Evolutionary conservation across 345 rosid species (phyloP).

Genomic region (Mercurialis annua): DNA sequence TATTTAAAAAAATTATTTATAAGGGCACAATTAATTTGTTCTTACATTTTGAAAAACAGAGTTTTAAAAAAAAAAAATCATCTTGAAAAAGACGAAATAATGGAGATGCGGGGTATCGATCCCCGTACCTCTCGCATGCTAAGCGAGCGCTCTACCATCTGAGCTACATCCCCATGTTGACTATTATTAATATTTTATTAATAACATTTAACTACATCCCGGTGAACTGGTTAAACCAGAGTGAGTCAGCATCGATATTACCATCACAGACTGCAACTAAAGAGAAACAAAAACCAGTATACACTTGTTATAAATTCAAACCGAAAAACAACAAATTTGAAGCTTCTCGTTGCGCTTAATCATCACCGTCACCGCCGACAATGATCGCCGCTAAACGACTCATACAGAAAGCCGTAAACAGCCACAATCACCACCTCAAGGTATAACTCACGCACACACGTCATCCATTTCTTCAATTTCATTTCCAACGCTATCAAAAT

Average conservation of each 20-base stretch:
- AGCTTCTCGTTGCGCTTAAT: background rate
- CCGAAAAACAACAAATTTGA: too few species aligned
- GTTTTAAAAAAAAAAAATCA: too few species aligned
- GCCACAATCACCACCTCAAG: constrained; percentile 2
- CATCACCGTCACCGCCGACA: background rate
- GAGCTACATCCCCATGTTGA: constrained; percentile 83
- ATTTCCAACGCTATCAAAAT: background rate
- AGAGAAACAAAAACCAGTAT: background rate
- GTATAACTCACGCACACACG: background rate
- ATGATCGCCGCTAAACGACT: constrained; percentile 19
- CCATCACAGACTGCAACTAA: background rate
- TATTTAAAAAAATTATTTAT: too few species aligned
- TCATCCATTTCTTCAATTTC: background rate
- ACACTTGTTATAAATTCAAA: background rate
- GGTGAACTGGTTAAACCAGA: constrained; percentile 1
- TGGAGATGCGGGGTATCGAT: constrained; percentile 90
- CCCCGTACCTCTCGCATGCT: constrained; percentile 93
- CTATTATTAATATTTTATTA: too few species aligned
- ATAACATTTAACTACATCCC: too few species aligned
- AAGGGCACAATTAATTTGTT: too few species aligned
- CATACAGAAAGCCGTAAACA: constrained; percentile 8
- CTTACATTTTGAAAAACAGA: too few species aligned
- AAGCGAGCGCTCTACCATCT: constrained; percentile 93
- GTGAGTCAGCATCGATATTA: constrained; percentile 7
- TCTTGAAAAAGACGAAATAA: too few species aligned